A percentile compares a stretch with the other conserved stretches of the same genome.
Evolutionary conservation across 2,329 filamentous ascomycete genomes (phyloP).

Genomic region (Pseudogymnoascus verrucosus): DNA sequence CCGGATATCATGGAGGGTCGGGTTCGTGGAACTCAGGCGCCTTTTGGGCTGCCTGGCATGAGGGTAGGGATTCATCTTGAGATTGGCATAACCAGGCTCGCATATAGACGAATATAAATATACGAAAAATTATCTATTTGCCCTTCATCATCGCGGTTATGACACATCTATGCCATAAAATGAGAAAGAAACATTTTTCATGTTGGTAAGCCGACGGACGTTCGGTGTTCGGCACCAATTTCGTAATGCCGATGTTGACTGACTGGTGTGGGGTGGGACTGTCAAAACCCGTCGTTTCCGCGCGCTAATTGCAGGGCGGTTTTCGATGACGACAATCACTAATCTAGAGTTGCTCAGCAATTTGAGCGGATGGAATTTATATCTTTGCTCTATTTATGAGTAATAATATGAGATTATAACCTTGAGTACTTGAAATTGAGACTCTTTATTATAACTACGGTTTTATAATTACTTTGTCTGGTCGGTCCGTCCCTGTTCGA

Average conservation of each 20-base stretch:
- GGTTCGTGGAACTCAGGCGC: conserved; percentile 14
- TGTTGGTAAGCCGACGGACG: not conserved
- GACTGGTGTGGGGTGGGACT: not conserved
- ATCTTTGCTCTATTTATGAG: not conserved
- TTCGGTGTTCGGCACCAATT: not conserved
- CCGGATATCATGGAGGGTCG: conserved; percentile 7
- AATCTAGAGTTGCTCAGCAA: not conserved
- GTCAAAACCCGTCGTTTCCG: not conserved
- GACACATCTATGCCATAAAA: not conserved
- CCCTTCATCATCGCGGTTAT: not conserved
- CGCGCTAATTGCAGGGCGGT: not conserved
- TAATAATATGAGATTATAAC: not conserved
- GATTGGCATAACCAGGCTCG: not conserved
- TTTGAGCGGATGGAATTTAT: not conserved
- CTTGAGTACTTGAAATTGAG: too few species aligned
- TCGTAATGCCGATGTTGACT: not conserved
- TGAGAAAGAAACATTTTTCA: not conserved
- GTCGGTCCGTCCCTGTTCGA: too few species aligned
- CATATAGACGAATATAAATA: not conserved
- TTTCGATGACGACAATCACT: not conserved
- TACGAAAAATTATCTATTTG: not conserved
- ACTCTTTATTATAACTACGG: not conserved
- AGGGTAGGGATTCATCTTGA: not conserved
- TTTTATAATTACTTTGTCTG: not conserved
- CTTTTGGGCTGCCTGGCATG: conserved; percentile 10